These are phyloP conservation scores for Tolypocladium ovalisporum DNA, from an alignment of 2,329 filamentous ascomycete species.

Conservation along the genomic window DNA sequence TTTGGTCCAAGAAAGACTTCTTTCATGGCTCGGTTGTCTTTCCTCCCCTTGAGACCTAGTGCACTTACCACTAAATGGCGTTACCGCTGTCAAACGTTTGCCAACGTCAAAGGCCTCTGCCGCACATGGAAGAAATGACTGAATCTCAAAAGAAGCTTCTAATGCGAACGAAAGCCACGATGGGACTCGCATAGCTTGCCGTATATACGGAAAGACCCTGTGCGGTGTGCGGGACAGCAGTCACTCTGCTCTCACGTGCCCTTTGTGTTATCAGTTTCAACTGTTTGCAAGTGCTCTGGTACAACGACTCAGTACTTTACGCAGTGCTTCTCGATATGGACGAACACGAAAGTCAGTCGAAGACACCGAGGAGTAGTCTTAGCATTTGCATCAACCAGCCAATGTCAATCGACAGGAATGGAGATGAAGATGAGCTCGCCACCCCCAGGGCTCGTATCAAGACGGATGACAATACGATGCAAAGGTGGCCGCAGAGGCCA, in stretches of 20 bases:
- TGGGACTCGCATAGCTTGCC: background rate
- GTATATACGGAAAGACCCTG: too few species aligned
- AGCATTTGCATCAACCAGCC: background rate
- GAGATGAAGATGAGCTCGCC: background rate
- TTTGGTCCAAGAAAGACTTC: background rate
- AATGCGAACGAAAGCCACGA: background rate
- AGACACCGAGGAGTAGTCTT: too few species aligned
- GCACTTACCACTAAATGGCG: background rate
- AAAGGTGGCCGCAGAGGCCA: background rate
- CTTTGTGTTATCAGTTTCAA: background rate
- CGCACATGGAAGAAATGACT: background rate
- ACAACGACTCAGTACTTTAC: background rate
- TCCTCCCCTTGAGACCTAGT: too few species aligned
- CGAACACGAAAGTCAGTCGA: background rate
- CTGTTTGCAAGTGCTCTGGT: background rate
- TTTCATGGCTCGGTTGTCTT: background rate
- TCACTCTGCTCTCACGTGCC: too few species aligned
- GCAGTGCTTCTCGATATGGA: background rate
- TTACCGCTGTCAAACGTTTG: background rate
- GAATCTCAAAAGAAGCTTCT: background rate
- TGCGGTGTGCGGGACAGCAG: too few species aligned
- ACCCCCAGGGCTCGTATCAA: background rate
- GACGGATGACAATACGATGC: background rate
- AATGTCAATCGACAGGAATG: background rate
- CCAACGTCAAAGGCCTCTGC: background rate